These are phyloP conservation scores for Malbranchea zuffiana DNA, from an alignment of 2,329 filamentous ascomycete species.

Conservation along the genomic window DNA sequence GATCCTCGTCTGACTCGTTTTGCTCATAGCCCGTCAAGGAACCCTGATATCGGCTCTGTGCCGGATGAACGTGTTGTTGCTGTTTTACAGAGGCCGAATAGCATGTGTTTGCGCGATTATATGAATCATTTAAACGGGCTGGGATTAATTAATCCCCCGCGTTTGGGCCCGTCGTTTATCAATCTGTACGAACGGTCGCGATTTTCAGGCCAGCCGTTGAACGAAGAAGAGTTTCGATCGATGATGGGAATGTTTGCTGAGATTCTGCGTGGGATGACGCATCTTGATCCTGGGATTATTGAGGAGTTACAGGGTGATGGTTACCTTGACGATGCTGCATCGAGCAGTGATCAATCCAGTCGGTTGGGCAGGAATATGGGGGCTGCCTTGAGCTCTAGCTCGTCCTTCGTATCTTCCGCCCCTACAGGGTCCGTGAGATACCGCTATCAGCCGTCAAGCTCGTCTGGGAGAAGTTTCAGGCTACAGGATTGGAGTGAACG, in stretches of 20 bases:
- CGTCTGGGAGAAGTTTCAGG: constrained; percentile 13
- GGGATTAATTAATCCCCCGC: constrained; percentile 47
- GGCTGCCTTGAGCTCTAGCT: constrained; percentile 1
- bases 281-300: constrained; percentile 47
- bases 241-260: constrained; percentile 80
- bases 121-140: constrained; percentile 58
- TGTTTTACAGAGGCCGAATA: constrained; percentile 57
- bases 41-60: constrained; percentile 23
- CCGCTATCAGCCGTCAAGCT: constrained; percentile 8
- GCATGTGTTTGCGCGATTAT: constrained; percentile 71
- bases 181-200: constrained; percentile 70
- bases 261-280: constrained; percentile 63
- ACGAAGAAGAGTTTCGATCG: constrained; percentile 58
- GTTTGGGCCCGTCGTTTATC: constrained; percentile 53
- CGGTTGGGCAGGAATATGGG: not conserved
- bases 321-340: constrained; percentile 1
- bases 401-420: constrained; percentile 8
- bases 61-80: constrained; percentile 59
- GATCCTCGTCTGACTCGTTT: constrained; percentile 37
- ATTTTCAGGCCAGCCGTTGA: constrained; percentile 61
- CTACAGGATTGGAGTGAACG: constrained; percentile 17
- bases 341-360: constrained; percentile 3
- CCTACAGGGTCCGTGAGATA: constrained; percentile 3
- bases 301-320: constrained; percentile 21
- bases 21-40: constrained; percentile 8